These are phyloP conservation scores for Berberis vulgaris DNA, from an alignment of 164 flowering plant species.

Conservation along the genomic window DNA sequence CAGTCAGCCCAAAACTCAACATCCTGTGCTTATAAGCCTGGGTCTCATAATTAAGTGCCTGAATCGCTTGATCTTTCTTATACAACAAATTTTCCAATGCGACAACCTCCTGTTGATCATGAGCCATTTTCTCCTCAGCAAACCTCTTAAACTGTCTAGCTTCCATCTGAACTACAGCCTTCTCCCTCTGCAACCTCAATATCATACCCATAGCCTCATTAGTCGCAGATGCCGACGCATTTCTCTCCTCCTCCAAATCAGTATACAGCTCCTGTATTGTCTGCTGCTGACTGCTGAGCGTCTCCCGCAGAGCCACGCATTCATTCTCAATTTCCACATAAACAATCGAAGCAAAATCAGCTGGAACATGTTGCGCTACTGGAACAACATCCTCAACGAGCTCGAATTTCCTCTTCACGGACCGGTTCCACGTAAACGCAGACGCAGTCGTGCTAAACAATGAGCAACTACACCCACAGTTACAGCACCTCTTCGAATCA, in stretches of 20 bases:
- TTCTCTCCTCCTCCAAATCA: constrained; percentile 90
- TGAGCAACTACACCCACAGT: constrained; percentile 52
- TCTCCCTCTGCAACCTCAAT: constrained; percentile 88
- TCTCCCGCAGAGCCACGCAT: constrained; percentile 61
- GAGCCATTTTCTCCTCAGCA: constrained; percentile 89
- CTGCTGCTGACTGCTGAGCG: constrained; percentile 61
- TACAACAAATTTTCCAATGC: constrained; percentile 72
- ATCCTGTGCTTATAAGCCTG: constrained; percentile 83
- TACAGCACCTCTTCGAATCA: constrained; percentile 34
- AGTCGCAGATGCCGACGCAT: constrained; percentile 87
- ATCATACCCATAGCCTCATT: constrained; percentile 98
- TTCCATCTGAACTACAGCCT: constrained; percentile 89
- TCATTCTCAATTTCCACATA: constrained; percentile 78
- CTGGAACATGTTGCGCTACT: constrained; percentile 3
- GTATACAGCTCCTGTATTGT: constrained; percentile 53
- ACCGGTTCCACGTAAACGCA: constrained; percentile 32
- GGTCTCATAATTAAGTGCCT: constrained; percentile 67
- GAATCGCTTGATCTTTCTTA: constrained; percentile 72
- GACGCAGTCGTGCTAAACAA: constrained; percentile 6
- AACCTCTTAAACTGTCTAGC: constrained; percentile 77
- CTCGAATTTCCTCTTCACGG: constrained; percentile 67
- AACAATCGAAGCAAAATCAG: constrained; percentile 30
- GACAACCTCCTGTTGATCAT: constrained; percentile 68
- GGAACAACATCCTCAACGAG: constrained; percentile 27
- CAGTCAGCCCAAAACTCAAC: constrained; percentile 82